Evolutionary conservation across 2,329 filamentous ascomycete genomes (phyloP).

Genomic region (Chaetomiaceae sp.): DNA sequence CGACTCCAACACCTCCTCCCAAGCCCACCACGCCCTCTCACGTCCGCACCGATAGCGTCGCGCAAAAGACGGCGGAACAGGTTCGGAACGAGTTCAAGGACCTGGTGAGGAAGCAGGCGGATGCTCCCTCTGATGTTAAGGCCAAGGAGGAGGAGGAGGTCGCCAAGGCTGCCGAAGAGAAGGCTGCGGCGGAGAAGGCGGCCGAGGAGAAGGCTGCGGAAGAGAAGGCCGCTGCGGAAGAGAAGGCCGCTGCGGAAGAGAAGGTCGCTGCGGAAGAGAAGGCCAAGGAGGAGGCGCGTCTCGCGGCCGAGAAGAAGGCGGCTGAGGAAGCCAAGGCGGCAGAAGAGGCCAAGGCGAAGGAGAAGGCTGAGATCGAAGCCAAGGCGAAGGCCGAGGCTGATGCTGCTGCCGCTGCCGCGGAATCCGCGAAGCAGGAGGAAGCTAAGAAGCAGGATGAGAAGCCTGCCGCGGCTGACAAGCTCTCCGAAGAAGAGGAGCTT

Average conservation of each 20-base stretch:
- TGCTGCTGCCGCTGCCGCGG: slow-evolving; percentile 30
- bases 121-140: slow-evolving; percentile 24
- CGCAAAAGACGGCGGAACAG: slow-evolving; percentile 70
- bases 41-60: slow-evolving; percentile 63
- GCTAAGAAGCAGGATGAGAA: slow-evolving; percentile 27
- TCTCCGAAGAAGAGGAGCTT: slow-evolving; percentile 47
- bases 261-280: slow-evolving; percentile 25
- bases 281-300: slow-evolving; percentile 18
- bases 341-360: slow-evolving; percentile 27
- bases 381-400: slow-evolving; percentile 29
- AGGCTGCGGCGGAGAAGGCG: slow-evolving; percentile 29
- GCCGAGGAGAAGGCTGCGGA: slow-evolving; percentile 33
- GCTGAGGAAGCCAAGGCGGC: slow-evolving; percentile 29
- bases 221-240: slow-evolving; percentile 32
- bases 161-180: slow-evolving; percentile 24
- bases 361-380: slow-evolving; percentile 25
- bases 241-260: slow-evolving; percentile 27
- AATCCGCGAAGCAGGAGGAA: slow-evolving; percentile 25
- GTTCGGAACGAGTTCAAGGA: slow-evolving; percentile 77
- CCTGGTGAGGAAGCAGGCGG: slow-evolving; percentile 60
- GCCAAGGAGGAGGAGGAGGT: slow-evolving; percentile 17
- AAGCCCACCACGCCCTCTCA: slow-evolving; percentile 66
- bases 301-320: slow-evolving; percentile 18
- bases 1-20: slow-evolving; percentile 73
- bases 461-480: slow-evolving; percentile 27